phyloP scores from a whole-genome alignment of 2,329 filamentous ascomycete species.

The Fusarium palustre region DNA sequence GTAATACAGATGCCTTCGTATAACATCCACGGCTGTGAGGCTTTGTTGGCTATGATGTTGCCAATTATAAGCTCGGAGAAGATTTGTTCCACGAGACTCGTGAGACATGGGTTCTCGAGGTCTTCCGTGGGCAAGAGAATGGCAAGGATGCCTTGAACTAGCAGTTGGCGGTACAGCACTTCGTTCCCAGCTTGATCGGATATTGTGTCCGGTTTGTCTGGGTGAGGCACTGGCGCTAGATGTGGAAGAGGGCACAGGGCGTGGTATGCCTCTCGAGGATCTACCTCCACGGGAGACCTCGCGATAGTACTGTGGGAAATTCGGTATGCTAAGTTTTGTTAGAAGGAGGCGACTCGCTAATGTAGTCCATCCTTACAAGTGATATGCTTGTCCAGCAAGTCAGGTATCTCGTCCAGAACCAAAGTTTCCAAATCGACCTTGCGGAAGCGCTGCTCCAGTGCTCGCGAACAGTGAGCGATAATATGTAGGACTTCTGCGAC shows the following conservation, averaged over 20 bases:
- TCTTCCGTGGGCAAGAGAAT: constrained; percentile 93
- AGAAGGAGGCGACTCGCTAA: constrained; percentile 19
- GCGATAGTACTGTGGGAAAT: constrained; percentile 70
- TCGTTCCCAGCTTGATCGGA: constrained; percentile 80
- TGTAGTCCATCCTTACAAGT: constrained; percentile 66
- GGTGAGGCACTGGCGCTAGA: constrained; percentile 78
- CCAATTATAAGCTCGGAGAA: constrained; percentile 91
- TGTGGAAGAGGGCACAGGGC: constrained; percentile 83
- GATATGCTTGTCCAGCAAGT: constrained; percentile 83
- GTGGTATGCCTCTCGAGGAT: constrained; percentile 82
- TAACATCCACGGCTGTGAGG: constrained; percentile 88
- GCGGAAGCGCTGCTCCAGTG: constrained; percentile 85
- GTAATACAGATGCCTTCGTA: constrained; percentile 86
- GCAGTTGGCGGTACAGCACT: constrained; percentile 83
- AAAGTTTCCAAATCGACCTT: constrained; percentile 85
- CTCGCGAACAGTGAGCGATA: constrained; percentile 90
- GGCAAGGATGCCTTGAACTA: constrained; percentile 85
- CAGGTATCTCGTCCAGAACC: constrained; percentile 87
- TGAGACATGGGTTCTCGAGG: constrained; percentile 86
- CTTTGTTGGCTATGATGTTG: constrained; percentile 81
- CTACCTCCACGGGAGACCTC: constrained; percentile 68
- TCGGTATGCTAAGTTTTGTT: constrained; percentile 72
- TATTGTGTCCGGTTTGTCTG: constrained; percentile 61
- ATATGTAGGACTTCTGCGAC: constrained; percentile 89
- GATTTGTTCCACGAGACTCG: constrained; percentile 85